Percentiles rank a stretch among this genome's conserved stretches.
phyloP scores from a whole-genome alignment of 768 basidiomycete genomes.

The Mycena alexandri region DNA sequence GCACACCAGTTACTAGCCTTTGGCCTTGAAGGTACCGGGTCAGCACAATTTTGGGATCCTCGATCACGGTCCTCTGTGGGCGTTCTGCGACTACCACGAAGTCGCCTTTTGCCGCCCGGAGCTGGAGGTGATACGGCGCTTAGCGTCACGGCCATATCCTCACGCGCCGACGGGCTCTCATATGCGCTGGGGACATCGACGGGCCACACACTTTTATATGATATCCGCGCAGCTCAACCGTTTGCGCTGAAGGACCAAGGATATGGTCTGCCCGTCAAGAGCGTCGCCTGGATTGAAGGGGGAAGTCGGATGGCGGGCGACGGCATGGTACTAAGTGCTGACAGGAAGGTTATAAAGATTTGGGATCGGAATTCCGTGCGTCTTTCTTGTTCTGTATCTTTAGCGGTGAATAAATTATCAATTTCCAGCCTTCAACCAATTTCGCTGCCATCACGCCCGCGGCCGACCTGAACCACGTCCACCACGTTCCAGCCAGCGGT shows the following conservation, averaged over 20 bases:
- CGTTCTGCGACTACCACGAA: conserved; percentile 69
- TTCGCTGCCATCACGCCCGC: conserved; percentile 94
- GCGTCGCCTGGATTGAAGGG: conserved; percentile 90
- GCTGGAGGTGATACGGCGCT: conserved; percentile 51
- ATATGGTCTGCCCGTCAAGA: conserved; percentile 91
- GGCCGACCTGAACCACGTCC: conserved; percentile 89
- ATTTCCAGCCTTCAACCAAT: conserved; percentile 79
- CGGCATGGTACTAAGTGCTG: conserved; percentile 90
- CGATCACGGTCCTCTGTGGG: conserved; percentile 85
- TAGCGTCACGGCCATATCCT: conserved; percentile 87
- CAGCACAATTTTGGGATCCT: conserved; percentile 97
- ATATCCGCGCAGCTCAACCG: conserved; percentile 86
- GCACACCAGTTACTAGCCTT: conserved; percentile 92
- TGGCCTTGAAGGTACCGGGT: conserved; percentile 88
- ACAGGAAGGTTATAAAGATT: conserved; percentile 97
- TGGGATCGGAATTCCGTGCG: conserved; percentile 91
- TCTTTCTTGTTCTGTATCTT: conserved; percentile 26
- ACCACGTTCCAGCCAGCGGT: conserved; percentile 91
- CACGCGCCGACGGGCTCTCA: conserved; percentile 89
- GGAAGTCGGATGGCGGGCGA: conserved; percentile 87
- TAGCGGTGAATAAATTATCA: conserved; percentile 24
- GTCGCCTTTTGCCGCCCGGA: conserved; percentile 61
- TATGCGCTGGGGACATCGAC: conserved; percentile 96
- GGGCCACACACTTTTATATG: conserved; percentile 94
- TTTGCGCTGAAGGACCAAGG: conserved; percentile 97